These are phyloP conservation scores for Musa troglodytarum DNA, from an alignment of 176 grass and related monocot genomes.

Conservation along the genomic window DNA sequence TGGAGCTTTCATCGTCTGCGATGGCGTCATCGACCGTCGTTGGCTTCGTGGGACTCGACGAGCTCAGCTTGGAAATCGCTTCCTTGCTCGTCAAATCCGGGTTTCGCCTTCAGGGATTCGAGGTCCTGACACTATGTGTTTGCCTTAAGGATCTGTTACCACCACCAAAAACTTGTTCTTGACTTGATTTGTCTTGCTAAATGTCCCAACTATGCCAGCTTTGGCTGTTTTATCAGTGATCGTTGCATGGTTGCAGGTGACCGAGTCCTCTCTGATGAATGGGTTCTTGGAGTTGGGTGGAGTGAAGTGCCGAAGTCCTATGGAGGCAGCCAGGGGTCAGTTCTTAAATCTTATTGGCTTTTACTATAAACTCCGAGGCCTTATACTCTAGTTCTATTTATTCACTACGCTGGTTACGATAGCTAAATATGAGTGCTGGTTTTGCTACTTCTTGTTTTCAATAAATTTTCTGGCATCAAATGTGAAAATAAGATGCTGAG, in stretches of 20 bases:
- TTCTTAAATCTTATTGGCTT: conserved; percentile 9
- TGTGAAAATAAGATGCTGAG: too few relatives aligned
- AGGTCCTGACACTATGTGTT: conserved; percentile 15
- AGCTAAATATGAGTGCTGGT: neutral
- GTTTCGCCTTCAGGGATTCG: conserved; percentile 41
- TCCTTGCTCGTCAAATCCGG: conserved; percentile 55
- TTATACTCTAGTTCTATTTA: neutral
- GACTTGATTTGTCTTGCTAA: too few relatives aligned
- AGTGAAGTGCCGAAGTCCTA: conserved; percentile 36
- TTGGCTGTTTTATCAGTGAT: neutral
- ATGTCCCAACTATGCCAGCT: too few relatives aligned
- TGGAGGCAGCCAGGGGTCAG: conserved; percentile 41
- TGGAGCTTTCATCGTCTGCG: neutral
- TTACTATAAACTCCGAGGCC: neutral
- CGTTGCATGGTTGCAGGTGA: conserved; percentile 19
- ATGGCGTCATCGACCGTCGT: conserved; percentile 22
- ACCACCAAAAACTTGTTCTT: too few relatives aligned
- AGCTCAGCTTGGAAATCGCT: conserved; percentile 36
- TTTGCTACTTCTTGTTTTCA: too few relatives aligned
- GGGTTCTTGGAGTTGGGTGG: conserved; percentile 26
- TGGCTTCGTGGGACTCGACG: conserved; percentile 57
- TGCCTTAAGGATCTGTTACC: too few relatives aligned
- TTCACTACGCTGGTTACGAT: neutral
- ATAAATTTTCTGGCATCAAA: too few relatives aligned
- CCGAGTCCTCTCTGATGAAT: conserved; percentile 11